Evolutionary conservation across 352 stramenopile genomes (phyloP).

Genomic region (Phytophthora tubulina): DNA sequence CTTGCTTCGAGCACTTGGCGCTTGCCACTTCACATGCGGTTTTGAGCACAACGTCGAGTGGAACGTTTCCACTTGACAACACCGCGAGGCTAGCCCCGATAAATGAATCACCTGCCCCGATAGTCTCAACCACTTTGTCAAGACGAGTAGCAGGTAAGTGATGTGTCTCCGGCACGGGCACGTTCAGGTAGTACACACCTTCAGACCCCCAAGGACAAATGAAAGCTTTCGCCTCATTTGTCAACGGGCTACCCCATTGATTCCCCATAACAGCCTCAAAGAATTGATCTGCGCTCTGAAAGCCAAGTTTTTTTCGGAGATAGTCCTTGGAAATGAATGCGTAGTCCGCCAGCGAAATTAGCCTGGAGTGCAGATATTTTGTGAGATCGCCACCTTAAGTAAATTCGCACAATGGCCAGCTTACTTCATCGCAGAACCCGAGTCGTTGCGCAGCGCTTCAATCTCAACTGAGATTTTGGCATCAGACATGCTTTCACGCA

Average conservation of each 20-base stretch:
- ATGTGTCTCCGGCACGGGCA: conserved; percentile 10
- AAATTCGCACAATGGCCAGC: conserved; percentile 1
- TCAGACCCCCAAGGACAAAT: conserved; percentile 71
- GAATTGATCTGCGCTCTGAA: conserved; percentile 47
- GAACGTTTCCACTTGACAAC: conserved; percentile 29
- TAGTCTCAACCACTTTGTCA: conserved; percentile 57
- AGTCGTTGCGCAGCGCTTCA: conserved; percentile 71
- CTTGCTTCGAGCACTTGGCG: conserved; percentile 60
- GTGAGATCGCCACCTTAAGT: not conserved
- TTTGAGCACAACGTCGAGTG: conserved; percentile 39
- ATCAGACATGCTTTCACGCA: conserved; percentile 27
- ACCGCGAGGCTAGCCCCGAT: conserved; percentile 69
- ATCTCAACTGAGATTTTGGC: conserved; percentile 68
- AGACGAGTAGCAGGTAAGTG: conserved; percentile 45
- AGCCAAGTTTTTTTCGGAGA: conserved; percentile 61
- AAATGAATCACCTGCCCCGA: conserved; percentile 74
- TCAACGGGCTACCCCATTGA: conserved; percentile 19
- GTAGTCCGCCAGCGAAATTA: conserved; percentile 48
- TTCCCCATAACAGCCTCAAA: conserved; percentile 37
- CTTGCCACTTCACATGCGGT: conserved; percentile 61
- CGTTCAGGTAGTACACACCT: conserved; percentile 64
- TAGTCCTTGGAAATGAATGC: conserved; percentile 80
- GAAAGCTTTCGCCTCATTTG: conserved; percentile 36
- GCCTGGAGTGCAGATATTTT: conserved; percentile 24
- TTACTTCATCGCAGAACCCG: conserved; percentile 54